These are phyloP conservation scores for Penicillium salamii DNA, from an alignment of 495 filamentous ascomycete genomes.

Conservation along the genomic window DNA sequence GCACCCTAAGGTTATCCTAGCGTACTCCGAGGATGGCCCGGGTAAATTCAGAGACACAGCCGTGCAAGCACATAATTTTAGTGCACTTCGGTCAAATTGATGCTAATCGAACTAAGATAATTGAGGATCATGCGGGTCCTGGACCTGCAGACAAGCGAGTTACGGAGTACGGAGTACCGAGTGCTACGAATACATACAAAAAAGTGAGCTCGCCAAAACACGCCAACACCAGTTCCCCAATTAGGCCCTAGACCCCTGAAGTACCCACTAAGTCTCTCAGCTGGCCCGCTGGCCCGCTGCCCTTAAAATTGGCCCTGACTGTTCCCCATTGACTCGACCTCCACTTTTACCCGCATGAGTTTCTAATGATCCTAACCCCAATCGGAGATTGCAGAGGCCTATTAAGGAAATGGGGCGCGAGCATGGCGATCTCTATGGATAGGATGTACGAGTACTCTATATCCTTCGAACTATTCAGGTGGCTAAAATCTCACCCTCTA, in stretches of 20 bases:
- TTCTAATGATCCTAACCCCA: not conserved
- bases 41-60: not conserved
- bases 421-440: not conserved
- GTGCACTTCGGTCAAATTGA: too few relatives aligned
- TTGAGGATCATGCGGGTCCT: not conserved
- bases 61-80: too few relatives aligned
- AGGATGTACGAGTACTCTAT: too few relatives aligned
- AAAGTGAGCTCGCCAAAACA: too few relatives aligned
- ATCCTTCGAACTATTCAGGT: not conserved
- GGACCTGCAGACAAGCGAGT: not conserved
- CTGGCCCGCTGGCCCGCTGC: not conserved
- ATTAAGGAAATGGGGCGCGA: not conserved
- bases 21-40: not conserved
- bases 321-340: not conserved
- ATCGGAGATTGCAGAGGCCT: not conserved
- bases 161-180: too few relatives aligned
- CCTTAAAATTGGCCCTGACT: not conserved
- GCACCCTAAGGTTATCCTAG: not conserved
- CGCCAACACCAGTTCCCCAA: not conserved
- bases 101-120: too few relatives aligned
- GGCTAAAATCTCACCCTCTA: not conserved
- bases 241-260: not conserved
- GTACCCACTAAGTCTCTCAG: too few relatives aligned
- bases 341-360: not conserved
- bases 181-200: too few relatives aligned